These are phyloP conservation scores for Coix lacrymajobi DNA, from an alignment of 176 grass and related monocot species.

Conservation along the genomic window DNA sequence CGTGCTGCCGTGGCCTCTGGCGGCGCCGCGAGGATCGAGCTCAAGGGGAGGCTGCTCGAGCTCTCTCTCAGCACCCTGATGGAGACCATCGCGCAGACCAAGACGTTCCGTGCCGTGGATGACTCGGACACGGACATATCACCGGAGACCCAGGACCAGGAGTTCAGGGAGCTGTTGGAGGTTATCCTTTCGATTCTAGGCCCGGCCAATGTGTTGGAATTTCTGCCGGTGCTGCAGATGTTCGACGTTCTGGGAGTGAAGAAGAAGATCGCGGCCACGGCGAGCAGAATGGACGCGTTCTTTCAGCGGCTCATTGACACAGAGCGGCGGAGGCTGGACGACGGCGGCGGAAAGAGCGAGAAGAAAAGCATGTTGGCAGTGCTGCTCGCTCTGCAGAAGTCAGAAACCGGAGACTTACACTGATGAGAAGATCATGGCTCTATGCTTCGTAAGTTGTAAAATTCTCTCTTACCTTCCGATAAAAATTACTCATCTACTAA, in stretches of 20 bases:
- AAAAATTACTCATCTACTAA: too few species aligned
- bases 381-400: too few species aligned
- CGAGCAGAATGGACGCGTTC: not conserved
- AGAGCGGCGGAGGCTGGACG: not conserved
- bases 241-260: conserved; percentile 6
- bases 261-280: conserved; percentile 8
- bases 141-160: not conserved
- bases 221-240: conserved; percentile 21
- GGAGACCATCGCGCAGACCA: conserved; percentile 38
- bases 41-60: conserved; percentile 51
- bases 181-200: conserved; percentile 3
- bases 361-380: too few species aligned
- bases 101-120: not conserved
- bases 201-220: conserved; percentile 23
- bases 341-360: too few species aligned
- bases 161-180: conserved; percentile 18
- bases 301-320: not conserved
- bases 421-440: too few species aligned
- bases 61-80: conserved; percentile 38
- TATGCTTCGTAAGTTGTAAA: not conserved
- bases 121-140: conserved; percentile 32
- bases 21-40: conserved; percentile 13
- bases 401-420: too few species aligned
- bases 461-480: too few species aligned
- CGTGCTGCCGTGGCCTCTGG: not conserved